These are phyloP conservation scores for Calonectria pteridis DNA, from an alignment of 2,329 filamentous ascomycete genomes.

Conservation along the genomic window DNA sequence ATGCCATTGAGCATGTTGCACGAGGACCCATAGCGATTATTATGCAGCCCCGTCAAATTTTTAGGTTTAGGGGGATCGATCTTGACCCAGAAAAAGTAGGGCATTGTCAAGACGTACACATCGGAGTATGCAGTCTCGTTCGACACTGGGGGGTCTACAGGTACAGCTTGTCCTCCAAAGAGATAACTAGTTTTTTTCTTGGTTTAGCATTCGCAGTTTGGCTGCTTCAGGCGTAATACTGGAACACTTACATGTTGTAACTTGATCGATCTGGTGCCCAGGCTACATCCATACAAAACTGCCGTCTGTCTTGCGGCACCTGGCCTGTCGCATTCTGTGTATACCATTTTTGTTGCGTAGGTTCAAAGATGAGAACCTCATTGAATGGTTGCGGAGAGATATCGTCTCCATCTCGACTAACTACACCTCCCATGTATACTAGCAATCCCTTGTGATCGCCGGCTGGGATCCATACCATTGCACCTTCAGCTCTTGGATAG, in stretches of 20 bases:
- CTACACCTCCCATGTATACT: conserved; percentile 70
- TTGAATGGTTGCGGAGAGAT: conserved; percentile 54
- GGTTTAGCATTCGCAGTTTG: neutral
- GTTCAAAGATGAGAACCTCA: conserved; percentile 68
- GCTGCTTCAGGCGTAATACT: neutral
- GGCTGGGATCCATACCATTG: conserved; percentile 68
- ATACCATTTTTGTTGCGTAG: conserved; percentile 40
- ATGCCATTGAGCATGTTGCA: conserved; percentile 62
- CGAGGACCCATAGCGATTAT: conserved; percentile 64
- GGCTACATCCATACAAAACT: conserved; percentile 69
- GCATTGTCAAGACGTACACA: conserved; percentile 54
- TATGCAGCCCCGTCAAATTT: conserved; percentile 48
- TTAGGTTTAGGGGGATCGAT: conserved; percentile 55
- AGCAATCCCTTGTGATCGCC: conserved; percentile 66
- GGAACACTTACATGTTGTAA: conserved; percentile 66
- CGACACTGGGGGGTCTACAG: conserved; percentile 39
- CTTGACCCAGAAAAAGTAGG: conserved; percentile 71
- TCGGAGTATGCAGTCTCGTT: conserved; percentile 65
- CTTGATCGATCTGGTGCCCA: conserved; percentile 69
- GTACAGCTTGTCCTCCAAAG: conserved; percentile 66
- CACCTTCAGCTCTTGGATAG: conserved; percentile 64
- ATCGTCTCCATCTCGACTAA: conserved; percentile 5
- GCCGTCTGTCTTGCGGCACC: conserved; percentile 62
- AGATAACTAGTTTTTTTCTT: conserved; percentile 56
- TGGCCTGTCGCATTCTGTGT: conserved; percentile 58